A percentile compares a stretch with the other conserved stretches of the same genome.
Evolutionary conservation across 768 basidiomycete species (phyloP).

Genomic region (Termitomyces sp.): DNA sequence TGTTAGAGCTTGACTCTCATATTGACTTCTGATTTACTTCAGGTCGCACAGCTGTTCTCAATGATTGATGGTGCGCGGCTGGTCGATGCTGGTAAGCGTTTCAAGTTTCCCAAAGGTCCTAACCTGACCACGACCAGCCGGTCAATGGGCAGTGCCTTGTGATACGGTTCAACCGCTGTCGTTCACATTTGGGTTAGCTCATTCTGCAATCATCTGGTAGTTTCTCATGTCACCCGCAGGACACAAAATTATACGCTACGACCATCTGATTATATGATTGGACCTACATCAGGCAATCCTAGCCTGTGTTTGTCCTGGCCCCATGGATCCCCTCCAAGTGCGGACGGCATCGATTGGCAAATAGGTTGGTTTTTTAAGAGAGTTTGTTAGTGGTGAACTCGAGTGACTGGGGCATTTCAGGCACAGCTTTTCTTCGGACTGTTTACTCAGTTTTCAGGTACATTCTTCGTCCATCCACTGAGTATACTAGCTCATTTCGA

Average conservation of each 20-base stretch:
- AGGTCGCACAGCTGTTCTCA: slow-evolving; percentile 70
- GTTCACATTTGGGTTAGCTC: slow-evolving; percentile 65
- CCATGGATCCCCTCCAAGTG: slow-evolving; percentile 54
- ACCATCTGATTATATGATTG: slow-evolving; percentile 77
- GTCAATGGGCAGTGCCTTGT: slow-evolving; percentile 79
- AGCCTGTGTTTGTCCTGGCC: slow-evolving; percentile 77
- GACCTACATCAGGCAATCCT: slow-evolving; percentile 60
- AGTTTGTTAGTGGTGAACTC: background rate
- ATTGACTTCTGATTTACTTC: slow-evolving; percentile 7
- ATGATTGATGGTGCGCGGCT: slow-evolving; percentile 62
- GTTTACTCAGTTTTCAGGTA: slow-evolving; percentile 81
- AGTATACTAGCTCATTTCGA: background rate
- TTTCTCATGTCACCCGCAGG: slow-evolving; percentile 23
- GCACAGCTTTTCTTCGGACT: slow-evolving; percentile 64
- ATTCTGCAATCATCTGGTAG: background rate
- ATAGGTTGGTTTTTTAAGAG: slow-evolving; percentile 46
- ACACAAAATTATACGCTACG: slow-evolving; percentile 54
- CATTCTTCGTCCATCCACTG: background rate
- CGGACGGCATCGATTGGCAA: slow-evolving; percentile 84
- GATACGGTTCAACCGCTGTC: slow-evolving; percentile 53
- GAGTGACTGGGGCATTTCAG: slow-evolving; percentile 25
- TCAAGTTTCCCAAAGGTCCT: background rate
- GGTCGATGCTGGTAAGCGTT: slow-evolving; percentile 50
- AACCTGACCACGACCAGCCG: slow-evolving; percentile 29
- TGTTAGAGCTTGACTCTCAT: background rate